These are phyloP conservation scores for Cylindrotheca closterium DNA, from an alignment of 108 stramenopile species.

Conservation along the genomic window DNA sequence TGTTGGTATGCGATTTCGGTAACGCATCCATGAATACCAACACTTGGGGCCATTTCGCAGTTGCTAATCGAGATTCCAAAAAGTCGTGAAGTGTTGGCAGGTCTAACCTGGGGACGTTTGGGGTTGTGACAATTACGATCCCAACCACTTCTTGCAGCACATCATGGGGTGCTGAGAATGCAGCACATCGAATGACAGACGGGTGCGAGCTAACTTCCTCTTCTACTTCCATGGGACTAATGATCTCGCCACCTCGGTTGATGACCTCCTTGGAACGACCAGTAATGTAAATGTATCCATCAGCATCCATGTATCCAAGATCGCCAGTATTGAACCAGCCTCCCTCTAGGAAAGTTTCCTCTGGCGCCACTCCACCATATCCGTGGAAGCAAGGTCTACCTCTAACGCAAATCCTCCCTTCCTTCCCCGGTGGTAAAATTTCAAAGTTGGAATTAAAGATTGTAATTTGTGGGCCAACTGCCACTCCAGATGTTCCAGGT, in stretches of 20 bases:
- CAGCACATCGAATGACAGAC: conserved; percentile 31
- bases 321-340: conserved; percentile 88
- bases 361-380: conserved; percentile 19
- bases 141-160: conserved; percentile 63
- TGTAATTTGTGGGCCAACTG: conserved; percentile 47
- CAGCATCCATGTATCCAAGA: conserved; percentile 66
- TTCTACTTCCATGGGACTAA: conserved; percentile 76
- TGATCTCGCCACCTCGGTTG: conserved; percentile 82
- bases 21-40: conserved; percentile 57
- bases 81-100: conserved; percentile 38
- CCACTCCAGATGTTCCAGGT: conserved; percentile 46
- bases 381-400: conserved; percentile 39
- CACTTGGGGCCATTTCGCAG: conserved; percentile 53
- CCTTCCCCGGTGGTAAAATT: conserved; percentile 16
- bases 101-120: conserved; percentile 29
- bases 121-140: conserved; percentile 41
- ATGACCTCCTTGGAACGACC: conserved; percentile 85
- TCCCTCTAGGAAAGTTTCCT: conserved; percentile 39
- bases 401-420: conserved; percentile 48
- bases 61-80: conserved; percentile 27
- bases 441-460: conserved; percentile 29
- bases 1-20: conserved; percentile 46
- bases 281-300: conserved; percentile 71
- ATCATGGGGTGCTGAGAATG: conserved; percentile 51
- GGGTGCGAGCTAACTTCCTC: conserved; percentile 55